Percentiles rank a stretch among this genome's conserved stretches.
phyloP scores from a whole-genome alignment of 306 rosid genomes.

The Malus asiatica region DNA sequence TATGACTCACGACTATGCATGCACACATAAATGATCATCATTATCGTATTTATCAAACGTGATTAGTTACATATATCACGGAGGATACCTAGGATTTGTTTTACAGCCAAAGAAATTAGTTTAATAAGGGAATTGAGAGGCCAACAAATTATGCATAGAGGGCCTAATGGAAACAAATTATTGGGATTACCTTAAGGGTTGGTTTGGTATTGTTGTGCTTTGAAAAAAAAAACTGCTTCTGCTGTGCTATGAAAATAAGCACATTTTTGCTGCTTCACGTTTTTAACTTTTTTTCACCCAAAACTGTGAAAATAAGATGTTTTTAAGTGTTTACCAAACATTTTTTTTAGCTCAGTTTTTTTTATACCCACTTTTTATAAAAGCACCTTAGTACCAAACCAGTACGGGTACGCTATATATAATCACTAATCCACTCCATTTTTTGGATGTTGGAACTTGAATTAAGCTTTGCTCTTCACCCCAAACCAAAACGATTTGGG shows the following conservation, averaged over 20 bases:
- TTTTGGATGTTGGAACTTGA: background rate
- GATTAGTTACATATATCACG: background rate
- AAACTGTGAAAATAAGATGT: too few relatives aligned
- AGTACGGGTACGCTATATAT: background rate
- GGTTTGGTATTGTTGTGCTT: too few relatives aligned
- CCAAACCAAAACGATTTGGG: background rate
- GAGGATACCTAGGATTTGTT: background rate
- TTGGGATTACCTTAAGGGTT: background rate
- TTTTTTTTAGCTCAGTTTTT: too few relatives aligned
- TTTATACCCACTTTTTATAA: too few relatives aligned
- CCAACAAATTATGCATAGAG: background rate
- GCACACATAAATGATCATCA: background rate
- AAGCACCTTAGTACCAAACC: too few relatives aligned
- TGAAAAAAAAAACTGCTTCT: too few relatives aligned
- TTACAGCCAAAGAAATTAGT: background rate
- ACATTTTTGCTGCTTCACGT: too few relatives aligned
- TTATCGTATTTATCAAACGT: background rate
- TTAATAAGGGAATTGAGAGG: background rate
- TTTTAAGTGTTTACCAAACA: too few relatives aligned
- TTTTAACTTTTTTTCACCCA: too few relatives aligned
- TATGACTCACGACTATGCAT: background rate
- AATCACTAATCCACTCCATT: background rate
- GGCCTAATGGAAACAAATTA: background rate
- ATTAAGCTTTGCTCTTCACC: conserved; percentile 3
- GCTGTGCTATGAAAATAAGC: too few relatives aligned